These are phyloP conservation scores for Nemania serpens DNA, from an alignment of 2,329 filamentous ascomycete genomes.

Conservation along the genomic window DNA sequence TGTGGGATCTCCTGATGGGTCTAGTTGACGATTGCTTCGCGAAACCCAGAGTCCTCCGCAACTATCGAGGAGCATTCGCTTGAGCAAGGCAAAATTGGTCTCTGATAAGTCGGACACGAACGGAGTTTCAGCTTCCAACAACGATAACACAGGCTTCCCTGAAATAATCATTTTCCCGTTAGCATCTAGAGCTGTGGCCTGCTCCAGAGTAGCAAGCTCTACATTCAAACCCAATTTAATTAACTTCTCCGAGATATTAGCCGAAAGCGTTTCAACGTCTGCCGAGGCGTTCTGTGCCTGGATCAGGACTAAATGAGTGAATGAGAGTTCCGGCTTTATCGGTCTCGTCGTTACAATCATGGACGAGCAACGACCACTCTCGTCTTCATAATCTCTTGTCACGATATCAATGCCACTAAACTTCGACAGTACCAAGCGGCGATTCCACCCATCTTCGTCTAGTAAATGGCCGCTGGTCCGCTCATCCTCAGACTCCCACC, in stretches of 20 bases:
- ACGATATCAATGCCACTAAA: conserved; percentile 3
- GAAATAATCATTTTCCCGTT: conserved; percentile 1
- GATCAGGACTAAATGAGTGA: background rate
- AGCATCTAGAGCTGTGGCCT: background rate
- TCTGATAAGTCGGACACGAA: background rate
- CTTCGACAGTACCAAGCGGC: background rate
- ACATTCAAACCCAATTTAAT: background rate
- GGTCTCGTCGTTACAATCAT: conserved; percentile 3
- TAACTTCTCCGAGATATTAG: background rate
- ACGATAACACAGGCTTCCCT: background rate
- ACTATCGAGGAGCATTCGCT: background rate
- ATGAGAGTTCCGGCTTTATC: background rate
- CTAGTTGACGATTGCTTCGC: background rate
- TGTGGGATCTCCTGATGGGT: conserved; percentile 2
- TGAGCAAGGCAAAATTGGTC: background rate
- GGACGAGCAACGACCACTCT: background rate
- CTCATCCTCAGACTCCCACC: conserved; percentile 3
- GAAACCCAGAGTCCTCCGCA: conserved; percentile 1
- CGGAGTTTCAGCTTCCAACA: conserved; percentile 1
- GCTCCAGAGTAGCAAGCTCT: conserved; percentile 1
- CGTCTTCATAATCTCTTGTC: conserved; percentile 1
- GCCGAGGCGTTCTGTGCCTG: background rate
- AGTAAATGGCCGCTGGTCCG: background rate
- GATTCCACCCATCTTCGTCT: background rate
- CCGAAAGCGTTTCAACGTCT: background rate